Conservation (phyloP, 441 rosid species). For the Pelargonium australe region DNA sequence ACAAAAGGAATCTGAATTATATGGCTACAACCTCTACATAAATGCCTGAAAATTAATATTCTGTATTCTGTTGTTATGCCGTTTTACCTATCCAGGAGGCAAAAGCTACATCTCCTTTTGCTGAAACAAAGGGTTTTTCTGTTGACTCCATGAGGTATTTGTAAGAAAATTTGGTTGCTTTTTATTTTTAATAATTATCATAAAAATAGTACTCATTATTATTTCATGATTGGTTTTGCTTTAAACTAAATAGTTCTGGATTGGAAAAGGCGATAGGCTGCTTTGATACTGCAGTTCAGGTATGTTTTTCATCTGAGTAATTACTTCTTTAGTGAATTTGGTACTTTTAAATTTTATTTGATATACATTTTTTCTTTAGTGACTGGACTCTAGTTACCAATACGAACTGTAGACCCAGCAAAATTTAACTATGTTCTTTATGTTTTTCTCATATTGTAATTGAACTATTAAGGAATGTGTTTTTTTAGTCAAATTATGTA, state of each 20-base stretch:
- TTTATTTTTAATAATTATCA: too few relatives aligned
- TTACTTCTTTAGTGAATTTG: not conserved
- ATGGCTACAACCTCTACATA: too few relatives aligned
- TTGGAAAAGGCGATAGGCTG: slow-evolving; percentile 66
- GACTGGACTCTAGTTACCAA: not conserved
- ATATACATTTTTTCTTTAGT: not conserved
- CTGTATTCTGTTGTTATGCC: not conserved
- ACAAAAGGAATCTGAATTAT: too few relatives aligned
- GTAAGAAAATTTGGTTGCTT: too few relatives aligned
- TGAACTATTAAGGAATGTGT: too few relatives aligned
- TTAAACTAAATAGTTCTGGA: slow-evolving; percentile 33
- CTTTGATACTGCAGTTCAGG: slow-evolving; percentile 82
- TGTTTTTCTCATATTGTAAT: too few relatives aligned
- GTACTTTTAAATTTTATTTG: not conserved
- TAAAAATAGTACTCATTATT: not conserved
- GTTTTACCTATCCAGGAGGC: slow-evolving; percentile 40
- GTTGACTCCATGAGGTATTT: slow-evolving; percentile 35
- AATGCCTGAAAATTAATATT: too few relatives aligned
- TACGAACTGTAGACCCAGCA: too few relatives aligned
- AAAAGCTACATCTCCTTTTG: slow-evolving; percentile 50
- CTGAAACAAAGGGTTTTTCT: slow-evolving; percentile 37
- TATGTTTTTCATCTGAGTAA: slow-evolving; percentile 18
- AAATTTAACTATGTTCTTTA: too few relatives aligned
- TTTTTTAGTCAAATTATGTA: too few relatives aligned
- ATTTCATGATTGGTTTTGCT: slow-evolving; percentile 5